These are phyloP conservation scores for Malus domestica DNA, from an alignment of 306 rosid genomes.

Conservation along the genomic window ASM211411v1 NC_041797.1:2867001-2867500, in stretches of 20 bases:
- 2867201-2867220: not conserved
- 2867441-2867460: not conserved
- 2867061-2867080: not conserved
- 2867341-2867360: not conserved
- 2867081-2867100: not conserved
- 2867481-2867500: slow-evolving; percentile 16
- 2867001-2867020: not conserved
- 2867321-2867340: not conserved
- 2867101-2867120: not conserved
- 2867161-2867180: not conserved
- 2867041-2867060: not conserved
- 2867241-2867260: not conserved
- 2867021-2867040: slow-evolving; percentile 8
- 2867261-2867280: not conserved
- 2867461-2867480: not conserved
- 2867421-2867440: not conserved
- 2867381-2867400: not conserved
- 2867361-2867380: not conserved
- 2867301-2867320: not conserved
- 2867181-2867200: not conserved
- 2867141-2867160: not conserved
- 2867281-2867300: not conserved
- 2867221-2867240: not conserved
- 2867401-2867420: not conserved
- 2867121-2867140: not conserved